Evolutionary conservation across 768 basidiomycete species (phyloP).

Genomic region (Stropharia rugosoannulata): DNA sequence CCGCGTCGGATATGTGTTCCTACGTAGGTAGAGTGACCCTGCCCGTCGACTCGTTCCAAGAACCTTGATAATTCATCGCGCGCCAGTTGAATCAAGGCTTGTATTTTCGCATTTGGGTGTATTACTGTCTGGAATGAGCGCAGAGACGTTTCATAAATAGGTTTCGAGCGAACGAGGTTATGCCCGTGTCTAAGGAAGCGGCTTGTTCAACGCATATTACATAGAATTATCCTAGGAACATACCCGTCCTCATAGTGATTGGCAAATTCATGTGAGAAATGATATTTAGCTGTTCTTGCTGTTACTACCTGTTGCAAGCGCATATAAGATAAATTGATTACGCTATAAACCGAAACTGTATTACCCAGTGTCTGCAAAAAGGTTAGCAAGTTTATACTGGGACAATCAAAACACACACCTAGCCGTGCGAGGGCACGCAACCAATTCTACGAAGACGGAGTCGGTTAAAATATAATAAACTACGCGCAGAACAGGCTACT

Average conservation of each 20-base stretch:
- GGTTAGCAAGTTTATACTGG: conserved; percentile 1
- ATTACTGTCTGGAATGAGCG: conserved; percentile 53
- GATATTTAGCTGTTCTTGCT: conserved; percentile 64
- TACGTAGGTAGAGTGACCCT: conserved; percentile 34
- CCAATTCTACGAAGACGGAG: conserved; percentile 45
- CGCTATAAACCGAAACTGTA: neutral
- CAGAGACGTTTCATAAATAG: conserved; percentile 47
- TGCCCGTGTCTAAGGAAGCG: conserved; percentile 45
- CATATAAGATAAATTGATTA: neutral
- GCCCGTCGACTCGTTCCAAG: conserved; percentile 6
- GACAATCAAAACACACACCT: conserved; percentile 39
- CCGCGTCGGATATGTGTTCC: conserved; percentile 66
- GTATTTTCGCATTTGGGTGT: conserved; percentile 46
- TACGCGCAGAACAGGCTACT: conserved; percentile 8
- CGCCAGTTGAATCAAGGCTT: conserved; percentile 46
- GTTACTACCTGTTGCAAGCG: conserved; percentile 47
- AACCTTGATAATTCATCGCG: conserved; percentile 41
- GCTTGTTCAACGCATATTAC: neutral
- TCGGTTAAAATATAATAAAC: conserved; percentile 1
- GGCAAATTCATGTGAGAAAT: conserved; percentile 54
- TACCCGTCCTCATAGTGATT: conserved; percentile 67
- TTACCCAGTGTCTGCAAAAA: conserved; percentile 60
- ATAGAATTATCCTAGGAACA: conserved; percentile 22
- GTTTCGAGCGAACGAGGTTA: conserved; percentile 52
- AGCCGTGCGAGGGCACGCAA: conserved; percentile 69